A percentile compares a stretch with the other conserved stretches of the same genome.
phyloP scores from a whole-genome alignment of 148 eudicot species.

The Talinum fruticosum region DNA sequence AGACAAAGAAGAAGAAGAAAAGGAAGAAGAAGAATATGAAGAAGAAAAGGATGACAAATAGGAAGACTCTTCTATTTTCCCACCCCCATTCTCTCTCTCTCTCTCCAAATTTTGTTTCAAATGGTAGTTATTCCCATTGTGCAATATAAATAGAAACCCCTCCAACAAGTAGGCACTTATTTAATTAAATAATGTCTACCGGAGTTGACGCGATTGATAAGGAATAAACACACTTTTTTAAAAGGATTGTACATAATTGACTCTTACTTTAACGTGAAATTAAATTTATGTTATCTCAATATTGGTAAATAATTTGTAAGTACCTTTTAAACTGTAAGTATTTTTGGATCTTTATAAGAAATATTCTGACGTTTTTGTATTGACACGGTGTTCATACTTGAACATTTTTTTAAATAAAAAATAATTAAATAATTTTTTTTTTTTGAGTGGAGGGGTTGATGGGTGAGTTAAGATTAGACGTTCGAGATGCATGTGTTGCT shows the following conservation, averaged over 20 bases:
- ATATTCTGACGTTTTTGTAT: no score
- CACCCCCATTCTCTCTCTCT: constrained; percentile 1
- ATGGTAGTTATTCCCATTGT: not conserved
- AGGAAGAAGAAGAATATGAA: constrained; percentile 1
- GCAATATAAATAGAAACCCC: not conserved
- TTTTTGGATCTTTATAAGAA: no score
- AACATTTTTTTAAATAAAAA: no score
- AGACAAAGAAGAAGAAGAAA: not conserved
- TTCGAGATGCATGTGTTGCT: not conserved
- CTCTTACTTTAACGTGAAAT: no score
- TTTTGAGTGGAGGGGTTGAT: not conserved
- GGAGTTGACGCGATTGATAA: not conserved
- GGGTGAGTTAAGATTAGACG: not conserved
- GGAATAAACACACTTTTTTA: no score
- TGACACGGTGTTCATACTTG: no score
- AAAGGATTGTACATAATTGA: no score
- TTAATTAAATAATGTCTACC: not conserved
- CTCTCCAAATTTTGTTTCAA: not conserved
- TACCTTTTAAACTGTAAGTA: no score
- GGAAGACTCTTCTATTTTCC: not conserved
- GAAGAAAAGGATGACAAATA: not conserved
- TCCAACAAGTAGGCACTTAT: not conserved
- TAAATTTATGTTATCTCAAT: no score
- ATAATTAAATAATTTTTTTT: not conserved
- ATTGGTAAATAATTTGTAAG: no score